Evolutionary conservation across 2,329 filamentous ascomycete genomes (phyloP).

Genomic region (Akanthomyces uredinophilus): DNA sequence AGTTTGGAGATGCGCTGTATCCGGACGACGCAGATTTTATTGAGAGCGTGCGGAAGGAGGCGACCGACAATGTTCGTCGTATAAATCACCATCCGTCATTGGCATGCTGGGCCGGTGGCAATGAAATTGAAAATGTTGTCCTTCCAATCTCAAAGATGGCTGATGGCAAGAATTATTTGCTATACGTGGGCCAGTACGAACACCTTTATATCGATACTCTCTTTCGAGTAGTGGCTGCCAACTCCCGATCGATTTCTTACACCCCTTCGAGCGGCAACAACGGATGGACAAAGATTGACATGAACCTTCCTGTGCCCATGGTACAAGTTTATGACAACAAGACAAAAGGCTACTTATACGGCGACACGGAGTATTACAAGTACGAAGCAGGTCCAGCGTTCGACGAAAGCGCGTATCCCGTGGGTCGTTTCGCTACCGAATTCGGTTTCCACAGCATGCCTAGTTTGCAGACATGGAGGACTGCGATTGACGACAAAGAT

Average conservation of each 20-base stretch:
- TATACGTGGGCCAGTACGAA: conserved; percentile 11
- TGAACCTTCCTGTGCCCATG: conserved; percentile 9
- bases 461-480: conserved; percentile 7
- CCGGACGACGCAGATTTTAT: conserved; percentile 49
- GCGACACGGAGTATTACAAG: conserved; percentile 13
- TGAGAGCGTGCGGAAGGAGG: conserved; percentile 50
- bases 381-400: conserved; percentile 2
- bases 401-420: conserved; percentile 4
- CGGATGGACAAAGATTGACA: conserved; percentile 11
- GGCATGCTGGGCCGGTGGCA: conserved; percentile 50
- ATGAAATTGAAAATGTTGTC: conserved; percentile 56
- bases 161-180: not conserved
- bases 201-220: conserved; percentile 11
- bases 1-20: conserved; percentile 57
- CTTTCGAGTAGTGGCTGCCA: conserved; percentile 7
- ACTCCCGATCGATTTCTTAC: conserved; percentile 11
- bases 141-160: conserved; percentile 24
- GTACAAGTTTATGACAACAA: conserved; percentile 12
- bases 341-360: conserved; percentile 3
- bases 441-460: conserved; percentile 15
- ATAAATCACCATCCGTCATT: conserved; percentile 56
- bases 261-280: conserved; percentile 13
- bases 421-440: conserved; percentile 11
- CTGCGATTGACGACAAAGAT: conserved; percentile 4
- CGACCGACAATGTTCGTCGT: conserved; percentile 55